Conservation (phyloP, 148 eudicot genomes). For the Amaranthus cruentus region DNA sequence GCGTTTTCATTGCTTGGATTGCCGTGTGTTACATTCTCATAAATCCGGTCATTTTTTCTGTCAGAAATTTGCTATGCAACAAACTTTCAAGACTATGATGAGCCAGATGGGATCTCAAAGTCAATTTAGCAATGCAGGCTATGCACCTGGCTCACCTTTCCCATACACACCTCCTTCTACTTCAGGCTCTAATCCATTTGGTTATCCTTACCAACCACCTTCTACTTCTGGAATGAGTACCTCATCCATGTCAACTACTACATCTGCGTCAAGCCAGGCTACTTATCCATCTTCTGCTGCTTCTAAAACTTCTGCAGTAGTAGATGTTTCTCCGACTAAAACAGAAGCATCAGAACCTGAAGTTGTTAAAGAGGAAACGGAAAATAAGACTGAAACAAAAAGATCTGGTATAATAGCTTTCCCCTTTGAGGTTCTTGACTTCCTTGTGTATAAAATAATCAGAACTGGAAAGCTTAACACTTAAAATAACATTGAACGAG, state of each 20-base stretch:
- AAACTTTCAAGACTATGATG: slow-evolving; percentile 72
- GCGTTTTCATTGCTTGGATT: too few relatives aligned
- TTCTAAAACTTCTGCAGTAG: slow-evolving; percentile 44
- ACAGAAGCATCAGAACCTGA: slow-evolving; percentile 39
- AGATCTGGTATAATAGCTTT: slow-evolving; percentile 43
- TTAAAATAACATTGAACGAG: background rate
- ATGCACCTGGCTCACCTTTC: slow-evolving; percentile 65
- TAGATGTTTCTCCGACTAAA: slow-evolving; percentile 48
- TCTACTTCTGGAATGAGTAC: slow-evolving; percentile 20
- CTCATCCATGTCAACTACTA: background rate
- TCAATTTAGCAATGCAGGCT: slow-evolving; percentile 61
- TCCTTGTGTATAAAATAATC: background rate
- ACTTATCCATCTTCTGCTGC: slow-evolving; percentile 38
- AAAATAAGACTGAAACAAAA: slow-evolving; percentile 42
- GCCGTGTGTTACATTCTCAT: background rate
- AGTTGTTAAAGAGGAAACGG: slow-evolving; percentile 35
- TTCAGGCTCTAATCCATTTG: slow-evolving; percentile 34
- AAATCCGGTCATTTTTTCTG: slow-evolving; percentile 13
- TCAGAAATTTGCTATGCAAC: slow-evolving; percentile 96
- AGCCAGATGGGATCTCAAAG: slow-evolving; percentile 74
- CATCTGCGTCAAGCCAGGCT: slow-evolving; percentile 16
- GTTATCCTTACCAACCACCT: slow-evolving; percentile 30
- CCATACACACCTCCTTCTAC: slow-evolving; percentile 54
- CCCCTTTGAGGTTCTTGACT: background rate
- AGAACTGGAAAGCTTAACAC: background rate